Evolutionary conservation across 495 filamentous ascomycete species (phyloP), one percentile per base, ranked within the genome.

Genomic region (Penicillium goetzii): DNA sequence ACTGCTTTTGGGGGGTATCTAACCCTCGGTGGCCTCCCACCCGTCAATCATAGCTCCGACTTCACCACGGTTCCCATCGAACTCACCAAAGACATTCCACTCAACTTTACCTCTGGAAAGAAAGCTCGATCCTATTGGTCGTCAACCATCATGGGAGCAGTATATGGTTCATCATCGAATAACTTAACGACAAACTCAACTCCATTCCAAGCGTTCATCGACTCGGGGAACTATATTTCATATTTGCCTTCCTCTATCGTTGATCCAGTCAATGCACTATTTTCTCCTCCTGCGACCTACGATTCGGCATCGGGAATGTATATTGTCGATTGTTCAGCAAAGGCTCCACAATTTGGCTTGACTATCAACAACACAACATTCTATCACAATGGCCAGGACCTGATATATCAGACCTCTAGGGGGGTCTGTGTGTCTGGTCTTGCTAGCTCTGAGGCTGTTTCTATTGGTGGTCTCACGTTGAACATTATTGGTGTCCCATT

Each of bases 401-500:
- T 59, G 14, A 59, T 59, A 7, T 50, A 19, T 15, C 40, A 50
- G 41, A 50, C 11, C 9, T 50, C 25, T 2, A 10, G 10, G 26
- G 43, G 41, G 15, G 26, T 38, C 28, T 59, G 57, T 36, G 28
- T 59, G 1, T 59, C 57, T 1, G 34, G 26, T 15, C 9, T 59
- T 14, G 26, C 25, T 33, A 15, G 23, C 1, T 59, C 41, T 4
- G 43, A 59, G 17, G 9, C 11, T 25, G 40, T 59, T 28, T 30
- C 57, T 1, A 26, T 33, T 36, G 41, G 19, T 32, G 40, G 30
- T 30, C 3, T 49, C 2, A 36, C 21, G 2, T 51, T 50, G 40
- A 59, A 59, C 9, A 59, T 59, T 23, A 17, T 59, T 5, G 56
- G 56, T 19, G 56, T 59, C 0, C 40, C 40, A 1, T 30, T 59